phyloP scores from a whole-genome alignment of 2,329 filamentous ascomycete species.

The Mollisia scopiformis region DNA sequence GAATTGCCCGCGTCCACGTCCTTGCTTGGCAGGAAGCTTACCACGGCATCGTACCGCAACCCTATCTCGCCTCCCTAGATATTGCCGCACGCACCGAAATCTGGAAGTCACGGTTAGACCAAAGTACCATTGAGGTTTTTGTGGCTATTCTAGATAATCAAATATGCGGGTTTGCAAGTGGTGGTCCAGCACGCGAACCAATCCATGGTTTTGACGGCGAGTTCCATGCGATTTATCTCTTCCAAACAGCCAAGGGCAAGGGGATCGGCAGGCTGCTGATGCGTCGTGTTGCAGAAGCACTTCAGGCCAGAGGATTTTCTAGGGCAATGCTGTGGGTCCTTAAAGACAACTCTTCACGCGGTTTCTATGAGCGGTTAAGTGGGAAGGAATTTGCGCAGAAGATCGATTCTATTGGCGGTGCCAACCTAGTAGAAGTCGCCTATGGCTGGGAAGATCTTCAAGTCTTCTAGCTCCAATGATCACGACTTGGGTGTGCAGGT shows the following conservation, averaged over 20 bases:
- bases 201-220: conserved; percentile 12
- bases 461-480: no score
- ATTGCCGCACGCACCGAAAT: conserved; percentile 7
- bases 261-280: conserved; percentile 8
- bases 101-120: conserved; percentile 7
- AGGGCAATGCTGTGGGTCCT: conserved; percentile 9
- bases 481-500: no score
- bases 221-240: conserved; percentile 11
- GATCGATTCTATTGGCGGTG: conserved; percentile 7
- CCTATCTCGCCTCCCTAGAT: conserved; percentile 7
- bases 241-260: conserved; percentile 7
- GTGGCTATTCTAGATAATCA: conserved; percentile 9
- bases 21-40: conserved; percentile 9
- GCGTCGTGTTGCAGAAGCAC: conserved; percentile 6
- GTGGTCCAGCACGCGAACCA: conserved; percentile 6
- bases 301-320: conserved; percentile 4
- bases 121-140: conserved; percentile 4
- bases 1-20: conserved; percentile 9
- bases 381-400: conserved; percentile 10
- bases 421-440: conserved; percentile 8
- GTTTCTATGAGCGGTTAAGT: conserved; percentile 9
- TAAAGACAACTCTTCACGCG: conserved; percentile 3
- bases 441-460: conserved; percentile 15
- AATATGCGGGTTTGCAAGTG: conserved; percentile 12
- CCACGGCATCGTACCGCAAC: conserved; percentile 8